Evolutionary conservation across 2,329 filamentous ascomycete genomes (phyloP).

Genomic region (Bipolaris cookei): DNA sequence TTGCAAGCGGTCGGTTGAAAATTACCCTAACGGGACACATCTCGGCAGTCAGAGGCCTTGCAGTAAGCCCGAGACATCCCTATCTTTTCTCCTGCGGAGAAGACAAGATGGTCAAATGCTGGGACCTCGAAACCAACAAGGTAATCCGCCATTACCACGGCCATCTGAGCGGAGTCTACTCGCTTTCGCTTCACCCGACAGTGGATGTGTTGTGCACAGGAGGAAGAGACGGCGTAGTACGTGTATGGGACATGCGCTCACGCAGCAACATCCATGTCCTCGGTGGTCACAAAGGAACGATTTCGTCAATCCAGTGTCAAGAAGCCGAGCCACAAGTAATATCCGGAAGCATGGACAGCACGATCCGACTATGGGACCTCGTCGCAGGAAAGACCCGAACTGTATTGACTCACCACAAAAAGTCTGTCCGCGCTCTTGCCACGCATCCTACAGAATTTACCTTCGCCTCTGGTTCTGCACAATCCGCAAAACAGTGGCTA

Average conservation of each 20-base stretch:
- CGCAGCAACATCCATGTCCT: constrained; percentile 95
- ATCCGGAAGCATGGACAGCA: constrained; percentile 81
- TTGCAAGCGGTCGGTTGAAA: constrained; percentile 71
- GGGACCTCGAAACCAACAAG: constrained; percentile 99
- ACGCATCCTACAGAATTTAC: constrained; percentile 93
- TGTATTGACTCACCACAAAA: constrained; percentile 97
- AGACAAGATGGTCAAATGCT: constrained; percentile 99
- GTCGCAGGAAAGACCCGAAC: constrained; percentile 96
- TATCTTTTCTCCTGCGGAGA: constrained; percentile 98
- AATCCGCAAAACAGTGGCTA: constrained; percentile 99
- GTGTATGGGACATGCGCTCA: constrained; percentile 98
- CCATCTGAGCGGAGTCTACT: constrained; percentile 94
- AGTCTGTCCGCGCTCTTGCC: constrained; percentile 85
- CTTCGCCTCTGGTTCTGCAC: constrained; percentile 89
- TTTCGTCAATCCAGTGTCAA: constrained; percentile 88
- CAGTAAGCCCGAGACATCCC: constrained; percentile 89
- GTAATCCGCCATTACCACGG: constrained; percentile 87
- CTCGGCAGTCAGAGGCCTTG: constrained; percentile 66
- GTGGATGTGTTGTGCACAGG: constrained; percentile 94
- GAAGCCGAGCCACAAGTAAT: constrained; percentile 97
- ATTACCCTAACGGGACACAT: constrained; percentile 43
- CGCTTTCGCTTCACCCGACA: constrained; percentile 88
- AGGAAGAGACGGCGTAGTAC: constrained; percentile 88
- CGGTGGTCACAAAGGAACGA: constrained; percentile 86
- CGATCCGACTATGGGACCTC: constrained; percentile 78